Evolutionary conservation across 1,284 basidiomycete species (phyloP).

Genomic region (Pulchroboletus neoregius): DNA sequence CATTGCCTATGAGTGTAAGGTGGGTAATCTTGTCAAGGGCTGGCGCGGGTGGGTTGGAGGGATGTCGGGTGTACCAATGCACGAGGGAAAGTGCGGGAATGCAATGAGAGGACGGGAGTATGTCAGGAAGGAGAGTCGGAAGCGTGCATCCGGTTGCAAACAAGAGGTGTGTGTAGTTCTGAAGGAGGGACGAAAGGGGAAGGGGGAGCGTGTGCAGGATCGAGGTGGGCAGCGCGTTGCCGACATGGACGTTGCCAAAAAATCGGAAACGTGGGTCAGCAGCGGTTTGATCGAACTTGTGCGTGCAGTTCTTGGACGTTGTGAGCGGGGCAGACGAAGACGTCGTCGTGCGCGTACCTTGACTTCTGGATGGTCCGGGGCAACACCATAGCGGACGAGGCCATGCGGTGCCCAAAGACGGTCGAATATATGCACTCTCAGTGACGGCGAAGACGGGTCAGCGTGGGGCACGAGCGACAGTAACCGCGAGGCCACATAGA

Average conservation of each 20-base stretch:
- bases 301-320: slow-evolving; percentile 79
- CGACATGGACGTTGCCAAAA: slow-evolving; percentile 90
- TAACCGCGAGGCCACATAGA: slow-evolving; percentile 87
- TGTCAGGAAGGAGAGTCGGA: slow-evolving; percentile 53
- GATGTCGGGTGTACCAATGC: slow-evolving; percentile 97
- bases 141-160: slow-evolving; percentile 78
- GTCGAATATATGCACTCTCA: slow-evolving; percentile 88
- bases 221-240: slow-evolving; percentile 34
- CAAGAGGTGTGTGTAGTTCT: slow-evolving; percentile 77
- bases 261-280: slow-evolving; percentile 76
- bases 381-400: slow-evolving; percentile 93
- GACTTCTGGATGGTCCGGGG: slow-evolving; percentile 98
- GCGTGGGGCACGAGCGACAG: slow-evolving; percentile 57
- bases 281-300: slow-evolving; percentile 86
- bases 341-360: slow-evolving; percentile 58
- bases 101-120: slow-evolving; percentile 54
- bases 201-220: slow-evolving; percentile 52
- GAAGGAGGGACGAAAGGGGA: slow-evolving; percentile 53
- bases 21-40: slow-evolving; percentile 61
- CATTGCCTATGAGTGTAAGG: slow-evolving; percentile 88
- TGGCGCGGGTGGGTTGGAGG: slow-evolving; percentile 55
- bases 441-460: slow-evolving; percentile 36
- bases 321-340: slow-evolving; percentile 12
- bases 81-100: slow-evolving; percentile 84
- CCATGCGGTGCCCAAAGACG: slow-evolving; percentile 93